Evolutionary conservation across 805 yeast genomes (phyloP).

Genomic region (Cyberlindnera samutprakarnensis): DNA sequence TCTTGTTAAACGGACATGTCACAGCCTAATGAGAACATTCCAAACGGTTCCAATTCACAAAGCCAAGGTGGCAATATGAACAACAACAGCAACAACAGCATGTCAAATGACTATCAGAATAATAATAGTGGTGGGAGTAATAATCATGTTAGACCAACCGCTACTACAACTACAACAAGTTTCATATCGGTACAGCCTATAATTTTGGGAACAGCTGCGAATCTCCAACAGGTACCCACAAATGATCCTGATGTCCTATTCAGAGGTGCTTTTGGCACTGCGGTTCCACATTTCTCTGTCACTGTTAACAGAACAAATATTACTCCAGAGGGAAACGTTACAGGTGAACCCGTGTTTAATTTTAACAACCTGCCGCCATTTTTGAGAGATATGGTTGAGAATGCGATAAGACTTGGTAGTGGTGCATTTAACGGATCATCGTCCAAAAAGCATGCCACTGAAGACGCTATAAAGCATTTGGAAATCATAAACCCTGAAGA

Average conservation of each 20-base stretch:
- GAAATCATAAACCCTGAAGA: constrained; percentile 6
- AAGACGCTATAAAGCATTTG: constrained; percentile 15
- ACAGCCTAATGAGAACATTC: too few species aligned
- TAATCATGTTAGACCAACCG: too few species aligned
- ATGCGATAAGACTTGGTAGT: constrained; percentile 4
- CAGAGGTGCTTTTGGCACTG: constrained; percentile 14
- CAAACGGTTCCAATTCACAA: too few species aligned
- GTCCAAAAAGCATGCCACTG: constrained; percentile 14
- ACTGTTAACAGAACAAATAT: constrained; percentile 15
- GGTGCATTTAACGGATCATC: too few species aligned
- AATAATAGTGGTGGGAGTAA: too few species aligned
- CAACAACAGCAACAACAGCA: not conserved
- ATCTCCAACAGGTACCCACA: constrained; percentile 10
- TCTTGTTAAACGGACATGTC: too few species aligned
- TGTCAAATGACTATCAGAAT: not conserved
- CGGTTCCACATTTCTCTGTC: constrained; percentile 12
- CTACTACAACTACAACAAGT: too few species aligned
- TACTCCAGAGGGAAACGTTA: constrained; percentile 8
- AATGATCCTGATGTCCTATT: constrained; percentile 13
- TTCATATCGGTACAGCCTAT: not conserved
- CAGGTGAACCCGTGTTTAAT: constrained; percentile 12
- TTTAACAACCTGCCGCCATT: constrained; percentile 10
- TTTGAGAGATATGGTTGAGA: constrained; percentile 12
- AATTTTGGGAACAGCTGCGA: constrained; percentile 6
- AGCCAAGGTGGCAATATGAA: not conserved